Base-by-base conservation (phyloP, 768 basidiomycete species). In the Termitomyces sp. region DNA sequence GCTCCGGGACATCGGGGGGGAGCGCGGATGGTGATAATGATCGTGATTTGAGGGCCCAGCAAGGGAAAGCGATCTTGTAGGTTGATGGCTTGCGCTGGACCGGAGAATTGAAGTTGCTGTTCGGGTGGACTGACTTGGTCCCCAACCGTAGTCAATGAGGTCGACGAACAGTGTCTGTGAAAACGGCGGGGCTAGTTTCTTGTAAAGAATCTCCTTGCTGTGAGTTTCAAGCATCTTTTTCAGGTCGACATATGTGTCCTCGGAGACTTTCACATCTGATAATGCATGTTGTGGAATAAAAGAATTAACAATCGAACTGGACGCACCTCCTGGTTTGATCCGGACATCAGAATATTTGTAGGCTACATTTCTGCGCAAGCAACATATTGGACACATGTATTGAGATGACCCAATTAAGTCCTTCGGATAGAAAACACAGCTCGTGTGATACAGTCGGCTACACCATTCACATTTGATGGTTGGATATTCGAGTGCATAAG, bases 281-380 rank as follows among this genome's bases (percentile, higher is more conserved):
- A 61, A 45, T 62, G 60, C 65, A 42, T 4, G n/a, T 12, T 41
- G 18, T 47, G 2, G 61, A 55, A 56, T 48, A 57, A 55, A 39
- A 62, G 58, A 31, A 47, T 12, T 31, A 52, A 29, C 31, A 31
- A 57, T 31, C 51, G 20, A 16, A 61, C 13, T 51, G 55, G 54
- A 75, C 79, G 33, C 58, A 87, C 87, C 78, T 20, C 79, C 71
- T 62, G 87, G 81, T 60, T 81, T 81, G 8, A 92, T 86, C 41
- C 90, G 81, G 22, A 93, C 81, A 64, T 92, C 88, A 1, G 89
- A 88, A 65, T 85, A 86, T 28, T 80, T 80, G 64, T 92, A 94
- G 6, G 73, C 70, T 58, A 80, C 79, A 58, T 84, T 87, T 74
- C 88, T 91, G 51, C 88, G 81, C 63, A 92, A 69, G 69, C 85